Evolutionary conservation across 2,329 filamentous ascomycete genomes (phyloP).

Genomic region (Aspergillus clavatus): DNA sequence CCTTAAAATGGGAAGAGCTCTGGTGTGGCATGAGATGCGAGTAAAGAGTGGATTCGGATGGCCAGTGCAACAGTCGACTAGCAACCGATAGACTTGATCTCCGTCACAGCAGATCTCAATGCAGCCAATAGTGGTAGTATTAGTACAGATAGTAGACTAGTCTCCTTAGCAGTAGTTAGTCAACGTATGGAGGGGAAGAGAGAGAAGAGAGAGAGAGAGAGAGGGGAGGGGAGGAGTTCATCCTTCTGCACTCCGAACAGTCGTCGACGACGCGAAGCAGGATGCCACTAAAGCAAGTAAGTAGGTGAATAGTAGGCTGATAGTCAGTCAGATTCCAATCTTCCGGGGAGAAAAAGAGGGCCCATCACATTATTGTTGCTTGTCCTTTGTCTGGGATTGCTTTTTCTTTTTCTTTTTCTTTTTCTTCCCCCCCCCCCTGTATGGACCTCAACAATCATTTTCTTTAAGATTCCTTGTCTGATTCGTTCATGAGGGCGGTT

Average conservation of each 20-base stretch:
- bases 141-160: no score
- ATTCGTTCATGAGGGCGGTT: no score
- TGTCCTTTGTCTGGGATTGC: constrained; percentile 7
- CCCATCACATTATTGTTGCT: constrained; percentile 4
- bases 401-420: constrained; percentile 5
- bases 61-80: constrained; percentile 30
- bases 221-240: constrained; percentile 6
- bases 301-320: constrained; percentile 9
- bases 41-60: constrained; percentile 20
- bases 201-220: no score
- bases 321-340: constrained; percentile 12
- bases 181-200: no score
- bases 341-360: constrained; percentile 10
- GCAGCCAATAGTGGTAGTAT: no score
- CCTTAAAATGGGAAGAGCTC: constrained; percentile 11
- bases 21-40: constrained; percentile 10
- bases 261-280: constrained; percentile 4
- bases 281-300: not conserved
- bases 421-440: constrained; percentile 7
- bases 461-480: not conserved
- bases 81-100: constrained; percentile 36
- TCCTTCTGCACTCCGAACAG: constrained; percentile 4
- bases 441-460: not conserved
- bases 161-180: no score
- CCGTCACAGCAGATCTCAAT: constrained; percentile 29